Conservation (phyloP, 768 basidiomycete species). For the Russula ochroleuca region DNA sequence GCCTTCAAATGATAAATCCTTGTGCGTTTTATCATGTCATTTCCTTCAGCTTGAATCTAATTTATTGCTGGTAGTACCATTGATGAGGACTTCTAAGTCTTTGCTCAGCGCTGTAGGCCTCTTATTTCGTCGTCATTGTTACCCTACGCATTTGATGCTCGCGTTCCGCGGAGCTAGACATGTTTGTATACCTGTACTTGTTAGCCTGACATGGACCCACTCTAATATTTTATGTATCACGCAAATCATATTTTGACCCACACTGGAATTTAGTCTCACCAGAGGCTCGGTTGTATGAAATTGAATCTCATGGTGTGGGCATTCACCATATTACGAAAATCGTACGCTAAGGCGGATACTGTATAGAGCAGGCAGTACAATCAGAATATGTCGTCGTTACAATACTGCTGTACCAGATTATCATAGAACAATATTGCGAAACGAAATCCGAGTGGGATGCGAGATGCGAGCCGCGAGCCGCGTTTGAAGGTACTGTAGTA, state of each 20-base stretch:
- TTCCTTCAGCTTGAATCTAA: background rate
- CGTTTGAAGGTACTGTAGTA: background rate
- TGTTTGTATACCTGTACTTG: conserved; percentile 20
- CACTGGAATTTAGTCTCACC: background rate
- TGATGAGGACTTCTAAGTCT: conserved; percentile 22
- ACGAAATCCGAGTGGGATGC: background rate
- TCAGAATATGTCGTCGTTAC: background rate
- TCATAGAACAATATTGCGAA: background rate
- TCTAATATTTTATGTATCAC: conserved; percentile 23
- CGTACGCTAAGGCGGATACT: background rate
- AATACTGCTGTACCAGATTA: background rate
- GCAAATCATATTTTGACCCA: background rate
- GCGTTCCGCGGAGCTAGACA: conserved; percentile 5
- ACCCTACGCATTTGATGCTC: background rate
- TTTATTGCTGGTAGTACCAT: conserved; percentile 13
- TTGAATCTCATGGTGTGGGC: too few species aligned
- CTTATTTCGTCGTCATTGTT: background rate
- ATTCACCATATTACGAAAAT: background rate
- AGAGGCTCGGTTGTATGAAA: too few species aligned
- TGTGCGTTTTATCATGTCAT: conserved; percentile 36
- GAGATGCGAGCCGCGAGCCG: background rate
- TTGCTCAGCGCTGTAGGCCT: background rate
- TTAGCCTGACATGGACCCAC: conserved; percentile 19
- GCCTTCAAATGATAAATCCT: conserved; percentile 31
- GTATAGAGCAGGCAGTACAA: background rate